Base-by-base conservation (phyloP, 768 basidiomycete genomes). In the Neoboletus magnificus region DNA sequence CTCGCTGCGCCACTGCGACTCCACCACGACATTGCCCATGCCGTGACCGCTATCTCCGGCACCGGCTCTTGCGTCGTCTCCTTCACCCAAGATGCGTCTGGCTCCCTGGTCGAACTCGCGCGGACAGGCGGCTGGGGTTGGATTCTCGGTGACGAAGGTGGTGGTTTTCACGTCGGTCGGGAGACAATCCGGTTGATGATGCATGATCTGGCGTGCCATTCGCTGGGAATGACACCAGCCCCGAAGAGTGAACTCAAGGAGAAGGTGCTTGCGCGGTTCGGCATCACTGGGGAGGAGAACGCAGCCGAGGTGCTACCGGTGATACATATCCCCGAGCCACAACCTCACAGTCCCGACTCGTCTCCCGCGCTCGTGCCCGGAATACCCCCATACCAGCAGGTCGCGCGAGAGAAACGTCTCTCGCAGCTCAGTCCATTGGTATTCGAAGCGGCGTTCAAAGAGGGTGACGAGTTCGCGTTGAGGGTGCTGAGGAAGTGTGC, bases 91-190 rank as follows among this genome's bases (percentile, higher is more conserved):
- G 71, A 61, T 0, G 69, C 68, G 5, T 72, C 66, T 12, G 73
- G 72, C 9, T 56, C 58, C n/a, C 74, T 88, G 22, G 66, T 80
- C 46, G 84, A 89, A 62, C 77, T 89, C 40, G 87, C 83, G 1
- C 79, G 90, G 8, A 78, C 82, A 30, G 89, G 90, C 4, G 89
- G 90, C 1, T 91, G 86, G 87, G 89, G 90, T 1, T 91, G 89
- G 87, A 83, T 91, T 20, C 75, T 91, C 12, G 89, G 90, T 8
- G 90, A 92, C 65, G 90, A 92, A 66, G 91, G 91, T 12, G 84
- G 89, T 22, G 91, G 91, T 12, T 93, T 82, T 63, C 80, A 87
- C 64, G 85, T 92, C 55, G 91, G 91, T 7, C 77, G 87, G 36
- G 88, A 89, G 65, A 79, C 90, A 0, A 66, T 92, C 22, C 85